Conservation (phyloP, 2,329 filamentous ascomycete genomes). For the Coleophoma eucalyptorum region DNA sequence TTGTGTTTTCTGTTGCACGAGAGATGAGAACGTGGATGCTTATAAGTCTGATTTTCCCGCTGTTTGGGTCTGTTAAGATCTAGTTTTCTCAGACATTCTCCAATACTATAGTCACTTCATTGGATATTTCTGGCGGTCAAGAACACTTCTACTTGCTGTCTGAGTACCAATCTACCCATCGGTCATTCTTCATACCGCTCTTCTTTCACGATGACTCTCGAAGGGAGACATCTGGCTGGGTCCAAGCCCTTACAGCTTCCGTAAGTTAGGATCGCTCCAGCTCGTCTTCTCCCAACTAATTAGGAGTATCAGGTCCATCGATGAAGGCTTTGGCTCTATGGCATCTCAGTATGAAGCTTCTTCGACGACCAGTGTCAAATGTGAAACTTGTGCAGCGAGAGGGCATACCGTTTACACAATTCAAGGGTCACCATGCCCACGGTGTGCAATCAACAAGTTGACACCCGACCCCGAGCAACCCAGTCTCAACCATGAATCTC, state of each 20-base stretch:
- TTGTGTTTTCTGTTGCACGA: not conserved
- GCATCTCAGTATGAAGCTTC: not conserved
- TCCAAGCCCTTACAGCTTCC: not conserved
- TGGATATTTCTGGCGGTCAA: too few relatives aligned
- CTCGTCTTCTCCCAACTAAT: not conserved
- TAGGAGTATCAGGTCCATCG: not conserved
- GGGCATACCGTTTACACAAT: not conserved
- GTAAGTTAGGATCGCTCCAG: not conserved
- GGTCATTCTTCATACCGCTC: not conserved
- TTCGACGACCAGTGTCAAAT: not conserved
- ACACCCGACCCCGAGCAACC: not conserved
- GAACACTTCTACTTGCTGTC: too few relatives aligned
- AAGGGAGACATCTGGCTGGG: not conserved
- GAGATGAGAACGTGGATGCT: not conserved
- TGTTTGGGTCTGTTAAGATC: not conserved
- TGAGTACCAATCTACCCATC: too few relatives aligned
- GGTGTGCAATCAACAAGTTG: slow-evolving; percentile 1
- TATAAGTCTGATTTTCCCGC: not conserved
- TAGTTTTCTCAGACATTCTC: not conserved
- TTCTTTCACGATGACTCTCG: not conserved
- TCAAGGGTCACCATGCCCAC: not conserved
- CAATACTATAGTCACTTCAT: too few relatives aligned
- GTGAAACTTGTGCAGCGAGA: not conserved
- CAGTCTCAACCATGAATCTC: not conserved
- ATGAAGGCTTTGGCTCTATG: not conserved